Evolutionary conservation across 495 filamentous ascomycete species (phyloP), one percentile per base, ranked within the genome.

Genomic region (Haplographium delicatum): DNA sequence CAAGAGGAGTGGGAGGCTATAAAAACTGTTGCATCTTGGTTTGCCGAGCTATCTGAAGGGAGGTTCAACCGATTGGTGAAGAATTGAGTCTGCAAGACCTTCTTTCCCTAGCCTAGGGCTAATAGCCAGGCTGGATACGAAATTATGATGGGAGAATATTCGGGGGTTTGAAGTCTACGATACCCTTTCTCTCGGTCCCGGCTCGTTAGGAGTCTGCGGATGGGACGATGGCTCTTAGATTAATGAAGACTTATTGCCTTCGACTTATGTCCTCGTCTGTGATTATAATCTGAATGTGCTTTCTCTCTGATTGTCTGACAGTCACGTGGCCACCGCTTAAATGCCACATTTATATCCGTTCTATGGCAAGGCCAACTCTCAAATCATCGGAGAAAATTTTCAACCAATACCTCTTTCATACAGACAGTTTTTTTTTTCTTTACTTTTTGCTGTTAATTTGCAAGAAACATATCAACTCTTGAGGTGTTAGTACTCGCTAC

Each of bases 181-280:
- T 44, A 27, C 23, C 31, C 45, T 52, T 57, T 54, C 44, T 51
- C 27, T 16, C 20, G 23, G 30, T 54, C 46, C 28, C 30, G 34
- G 19, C 24, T 44, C 33, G 7, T 34, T 9, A n/a, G 33, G 34
- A 44, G 41, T 18, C 16, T 31, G n/a, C 10, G 44, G 26, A 20
- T 30, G 39, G 11, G 44, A 40, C 40, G 44, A 42, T 49, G 23
- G 56, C 50, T 38, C 41, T 51, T 59, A 59, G 51, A 55, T 51
- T 59, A 55, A 56, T 56, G 51, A 54, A 55, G 57, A 59, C 57
- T 53, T 49, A 42, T 55, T 23, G 33, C 52, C 56, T 51, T 54
- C 40, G 43, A 27, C 19, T 25, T 47, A 11, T 30, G 8, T 34
- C 20, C 11, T n/a, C n/a, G n/a, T n/a, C n/a, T n/a, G n/a, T n/a